These are phyloP conservation scores for Starmerella davenportii DNA, from an alignment of 805 yeast species.

Conservation along the genomic window DNA sequence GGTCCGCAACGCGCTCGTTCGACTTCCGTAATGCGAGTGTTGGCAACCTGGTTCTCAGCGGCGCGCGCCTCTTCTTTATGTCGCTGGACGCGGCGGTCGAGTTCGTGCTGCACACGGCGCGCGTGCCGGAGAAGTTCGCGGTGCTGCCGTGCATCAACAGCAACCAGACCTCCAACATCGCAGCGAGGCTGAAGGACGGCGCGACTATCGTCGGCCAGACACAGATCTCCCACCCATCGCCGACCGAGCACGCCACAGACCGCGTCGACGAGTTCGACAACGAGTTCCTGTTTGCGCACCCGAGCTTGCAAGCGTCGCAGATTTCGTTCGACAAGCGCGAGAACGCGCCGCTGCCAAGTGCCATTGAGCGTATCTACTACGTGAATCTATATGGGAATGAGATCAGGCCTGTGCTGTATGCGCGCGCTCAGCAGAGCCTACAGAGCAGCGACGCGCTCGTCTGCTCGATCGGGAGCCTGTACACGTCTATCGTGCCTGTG, in stretches of 20 bases:
- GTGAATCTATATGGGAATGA: conserved; percentile 81
- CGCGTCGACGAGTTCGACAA: not conserved
- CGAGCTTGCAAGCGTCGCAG: conserved; percentile 58
- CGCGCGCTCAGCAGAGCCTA: conserved; percentile 38
- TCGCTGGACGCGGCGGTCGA: conserved; percentile 74
- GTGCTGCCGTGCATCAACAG: conserved; percentile 74
- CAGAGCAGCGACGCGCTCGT: conserved; percentile 36
- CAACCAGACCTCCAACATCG: conserved; percentile 69
- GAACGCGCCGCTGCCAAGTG: conserved; percentile 48
- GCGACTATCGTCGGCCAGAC: conserved; percentile 72
- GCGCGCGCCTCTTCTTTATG: conserved; percentile 65
- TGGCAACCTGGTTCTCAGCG: conserved; percentile 72
- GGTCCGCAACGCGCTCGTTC: conserved; percentile 45
- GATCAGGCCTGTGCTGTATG: conserved; percentile 54
- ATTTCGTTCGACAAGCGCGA: conserved; percentile 48
- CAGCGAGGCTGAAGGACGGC: conserved; percentile 57
- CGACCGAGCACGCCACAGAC: conserved; percentile 4
- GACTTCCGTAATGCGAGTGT: conserved; percentile 61
- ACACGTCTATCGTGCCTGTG: conserved; percentile 75
- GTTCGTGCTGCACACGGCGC: conserved; percentile 45
- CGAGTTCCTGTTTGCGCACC: conserved; percentile 50
- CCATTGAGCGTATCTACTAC: conserved; percentile 55
- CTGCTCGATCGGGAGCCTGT: conserved; percentile 71
- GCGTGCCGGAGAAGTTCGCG: conserved; percentile 33
- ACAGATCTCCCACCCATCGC: conserved; percentile 71